Conservation (phyloP, 352 stramenopile species). For the Phytopythium cucurbitacearum region DNA sequence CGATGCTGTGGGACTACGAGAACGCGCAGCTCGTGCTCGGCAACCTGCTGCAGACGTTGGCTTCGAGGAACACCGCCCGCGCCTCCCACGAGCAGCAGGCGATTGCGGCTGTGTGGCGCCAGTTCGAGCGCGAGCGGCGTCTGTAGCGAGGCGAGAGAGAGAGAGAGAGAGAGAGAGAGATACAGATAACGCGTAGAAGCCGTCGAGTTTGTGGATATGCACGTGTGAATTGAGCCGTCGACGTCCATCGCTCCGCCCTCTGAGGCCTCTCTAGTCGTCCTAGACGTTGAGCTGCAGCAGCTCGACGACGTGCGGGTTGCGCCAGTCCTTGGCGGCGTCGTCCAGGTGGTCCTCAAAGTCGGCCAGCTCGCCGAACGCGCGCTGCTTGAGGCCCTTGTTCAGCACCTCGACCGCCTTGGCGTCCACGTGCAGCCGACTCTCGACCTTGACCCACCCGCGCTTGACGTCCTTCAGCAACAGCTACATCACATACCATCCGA, state of each 20-base stretch:
- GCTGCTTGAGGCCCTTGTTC: constrained; percentile 44
- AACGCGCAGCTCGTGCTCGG: constrained; percentile 52
- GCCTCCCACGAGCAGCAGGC: constrained; percentile 23
- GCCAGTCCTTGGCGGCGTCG: constrained; percentile 66
- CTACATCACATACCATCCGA: constrained; percentile 10
- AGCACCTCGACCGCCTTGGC: constrained; percentile 36
- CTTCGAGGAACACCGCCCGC: constrained; percentile 5
- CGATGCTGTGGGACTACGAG: constrained; percentile 66
- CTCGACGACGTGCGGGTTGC: constrained; percentile 60
- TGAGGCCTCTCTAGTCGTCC: constrained; percentile 4
- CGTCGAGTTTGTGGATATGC: too few species aligned
- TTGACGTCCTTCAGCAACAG: constrained; percentile 81
- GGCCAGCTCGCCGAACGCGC: constrained; percentile 39
- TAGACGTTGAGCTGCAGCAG: constrained; percentile 79
- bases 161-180: neutral
- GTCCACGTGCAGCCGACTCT: constrained; percentile 54
- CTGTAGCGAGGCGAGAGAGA: constrained; percentile 10
- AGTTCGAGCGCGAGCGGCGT: constrained; percentile 18
- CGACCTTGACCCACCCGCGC: constrained; percentile 62
- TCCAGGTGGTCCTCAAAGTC: constrained; percentile 83
- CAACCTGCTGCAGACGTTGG: constrained; percentile 45
- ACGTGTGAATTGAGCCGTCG: too few species aligned
- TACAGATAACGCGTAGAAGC: too few species aligned
- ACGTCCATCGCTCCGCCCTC: neutral
- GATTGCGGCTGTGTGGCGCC: constrained; percentile 16